Evolutionary conservation across 2,329 filamentous ascomycete genomes (phyloP), one percentile per base, ranked within the genome.

Genomic region (Harringtonia lauricola): DNA sequence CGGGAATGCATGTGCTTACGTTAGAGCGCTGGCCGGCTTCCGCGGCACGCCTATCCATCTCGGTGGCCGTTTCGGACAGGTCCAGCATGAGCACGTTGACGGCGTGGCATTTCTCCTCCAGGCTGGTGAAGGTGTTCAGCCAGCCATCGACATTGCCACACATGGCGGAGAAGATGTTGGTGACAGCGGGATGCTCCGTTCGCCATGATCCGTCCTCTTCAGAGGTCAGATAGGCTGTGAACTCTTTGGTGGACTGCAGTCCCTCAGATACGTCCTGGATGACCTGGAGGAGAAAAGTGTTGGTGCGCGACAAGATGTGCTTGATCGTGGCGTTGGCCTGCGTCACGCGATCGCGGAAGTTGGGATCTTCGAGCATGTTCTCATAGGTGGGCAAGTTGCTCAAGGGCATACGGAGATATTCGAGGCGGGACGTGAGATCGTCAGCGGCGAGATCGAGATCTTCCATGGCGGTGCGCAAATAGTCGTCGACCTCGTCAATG

Each of bases 401-500:
- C 64, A 96, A 79, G 3, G 90, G 89, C 34, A 95, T 65, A 57
- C 83, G 83, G 42, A 96, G 68, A 58, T 84, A 83, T 47, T 83
- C 80, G 48, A 94, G 80, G 21, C 90, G 79, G 49, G 86, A 83
- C 44, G 76, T 74, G 50, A 96, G 79, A 58, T 96, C 92, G 47
- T 78, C 70, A 36, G 81, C 75, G 5, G 88, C 86, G 42, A 88
- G 68, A 37, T 83, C 75, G 41, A 95, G 79, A 58, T 95, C 90
- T 54, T 94, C 88, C 36, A 86, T 77, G 1, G 86, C 84, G 17
- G 84, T 79, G 60, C 94, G 86, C 29, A 96, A 68, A 56, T 95
- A 95, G 54, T 83, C 81, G 61, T 96, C 92, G 26, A 96, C 78
- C 61, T 96, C 90, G 57, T 95, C 86, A 48, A 96, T 92, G 60